These are phyloP conservation scores for Verticillium nonalfalfae DNA, from an alignment of 2,329 filamentous ascomycete species.

Conservation along the genomic window DNA sequence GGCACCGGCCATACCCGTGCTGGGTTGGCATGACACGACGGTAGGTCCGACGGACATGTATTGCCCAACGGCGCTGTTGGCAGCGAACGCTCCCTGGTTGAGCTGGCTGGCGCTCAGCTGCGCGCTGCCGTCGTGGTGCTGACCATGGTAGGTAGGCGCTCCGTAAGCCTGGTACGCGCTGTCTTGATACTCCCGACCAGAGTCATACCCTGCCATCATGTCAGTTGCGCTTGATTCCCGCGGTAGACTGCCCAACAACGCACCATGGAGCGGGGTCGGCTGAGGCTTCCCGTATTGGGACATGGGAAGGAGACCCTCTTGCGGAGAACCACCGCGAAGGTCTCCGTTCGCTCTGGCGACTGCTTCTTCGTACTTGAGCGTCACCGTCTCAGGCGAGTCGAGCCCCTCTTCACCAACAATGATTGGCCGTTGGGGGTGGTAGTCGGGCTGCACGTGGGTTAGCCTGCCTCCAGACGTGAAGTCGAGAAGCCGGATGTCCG, in stretches of 20 bases:
- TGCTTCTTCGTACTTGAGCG: constrained; percentile 51
- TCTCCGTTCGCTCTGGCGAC: constrained; percentile 45
- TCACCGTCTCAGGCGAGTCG: constrained; percentile 51
- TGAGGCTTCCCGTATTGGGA: constrained; percentile 71
- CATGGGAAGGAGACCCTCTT: constrained; percentile 60
- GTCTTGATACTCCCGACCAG: constrained; percentile 55
- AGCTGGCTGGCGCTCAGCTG: constrained; percentile 42
- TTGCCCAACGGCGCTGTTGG: constrained; percentile 57
- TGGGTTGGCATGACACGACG: constrained; percentile 65
- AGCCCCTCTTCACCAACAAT: constrained; percentile 50
- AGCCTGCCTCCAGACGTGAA: neutral
- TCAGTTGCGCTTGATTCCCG: neutral
- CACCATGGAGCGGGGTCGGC: constrained; percentile 75
- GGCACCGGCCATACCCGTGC: constrained; percentile 61
- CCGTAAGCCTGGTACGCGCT: constrained; percentile 47
- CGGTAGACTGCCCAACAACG: constrained; percentile 31
- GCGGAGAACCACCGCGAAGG: constrained; percentile 50
- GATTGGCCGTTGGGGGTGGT: constrained; percentile 47
- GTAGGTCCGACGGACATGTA: constrained; percentile 57
- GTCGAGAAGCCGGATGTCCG: too few relatives aligned
- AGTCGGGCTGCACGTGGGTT: constrained; percentile 35
- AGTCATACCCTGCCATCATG: constrained; percentile 44
- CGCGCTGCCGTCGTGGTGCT: constrained; percentile 32
- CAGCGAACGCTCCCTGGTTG: constrained; percentile 49
- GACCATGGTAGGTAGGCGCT: constrained; percentile 36